phyloP scores from a whole-genome alignment of 1,284 basidiomycete species.

The Wolfiporia cocos region DNA sequence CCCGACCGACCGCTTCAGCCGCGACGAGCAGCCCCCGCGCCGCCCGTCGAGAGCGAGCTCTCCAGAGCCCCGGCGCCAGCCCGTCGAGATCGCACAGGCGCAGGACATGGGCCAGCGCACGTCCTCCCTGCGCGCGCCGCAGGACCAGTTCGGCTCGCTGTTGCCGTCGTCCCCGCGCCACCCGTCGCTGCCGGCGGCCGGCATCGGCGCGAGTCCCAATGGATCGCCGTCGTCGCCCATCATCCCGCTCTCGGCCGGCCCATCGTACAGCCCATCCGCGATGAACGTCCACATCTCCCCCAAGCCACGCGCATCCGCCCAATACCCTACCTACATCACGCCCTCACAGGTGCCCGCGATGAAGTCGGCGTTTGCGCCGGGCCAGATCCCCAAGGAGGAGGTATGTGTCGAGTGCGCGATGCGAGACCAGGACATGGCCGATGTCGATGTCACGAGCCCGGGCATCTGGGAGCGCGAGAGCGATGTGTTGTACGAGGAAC shows the following conservation, averaged over 20 bases:
- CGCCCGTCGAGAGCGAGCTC: slow-evolving; percentile 11
- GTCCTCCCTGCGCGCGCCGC: slow-evolving; percentile 15
- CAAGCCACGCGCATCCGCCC: slow-evolving; percentile 59
- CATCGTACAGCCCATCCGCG: slow-evolving; percentile 39
- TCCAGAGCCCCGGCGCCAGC: slow-evolving; percentile 7
- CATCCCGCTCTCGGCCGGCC: slow-evolving; percentile 50
- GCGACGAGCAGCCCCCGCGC: slow-evolving; percentile 10
- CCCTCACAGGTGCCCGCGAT: slow-evolving; percentile 46
- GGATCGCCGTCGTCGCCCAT: slow-evolving; percentile 27
- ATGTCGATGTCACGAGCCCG: slow-evolving; percentile 83
- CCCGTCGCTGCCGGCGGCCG: slow-evolving; percentile 34
- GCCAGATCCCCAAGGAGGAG: slow-evolving; percentile 59
- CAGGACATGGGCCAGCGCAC: slow-evolving; percentile 25
- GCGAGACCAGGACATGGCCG: slow-evolving; percentile 98
- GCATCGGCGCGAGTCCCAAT: slow-evolving; percentile 31
- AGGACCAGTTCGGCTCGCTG: slow-evolving; percentile 22
- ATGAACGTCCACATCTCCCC: slow-evolving; percentile 51
- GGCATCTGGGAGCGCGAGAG: slow-evolving; percentile 91
- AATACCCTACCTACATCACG: slow-evolving; percentile 71
- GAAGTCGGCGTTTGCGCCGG: slow-evolving; percentile 52
- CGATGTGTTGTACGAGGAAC: slow-evolving; percentile 78
- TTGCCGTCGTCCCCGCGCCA: slow-evolving; percentile 39
- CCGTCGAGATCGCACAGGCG: slow-evolving; percentile 11
- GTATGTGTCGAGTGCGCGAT: slow-evolving; percentile 97
- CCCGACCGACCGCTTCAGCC: slow-evolving; percentile 11